Base-by-base conservation (phyloP, 768 basidiomycete species). In the Kwoniella newhampshirensis region DNA sequence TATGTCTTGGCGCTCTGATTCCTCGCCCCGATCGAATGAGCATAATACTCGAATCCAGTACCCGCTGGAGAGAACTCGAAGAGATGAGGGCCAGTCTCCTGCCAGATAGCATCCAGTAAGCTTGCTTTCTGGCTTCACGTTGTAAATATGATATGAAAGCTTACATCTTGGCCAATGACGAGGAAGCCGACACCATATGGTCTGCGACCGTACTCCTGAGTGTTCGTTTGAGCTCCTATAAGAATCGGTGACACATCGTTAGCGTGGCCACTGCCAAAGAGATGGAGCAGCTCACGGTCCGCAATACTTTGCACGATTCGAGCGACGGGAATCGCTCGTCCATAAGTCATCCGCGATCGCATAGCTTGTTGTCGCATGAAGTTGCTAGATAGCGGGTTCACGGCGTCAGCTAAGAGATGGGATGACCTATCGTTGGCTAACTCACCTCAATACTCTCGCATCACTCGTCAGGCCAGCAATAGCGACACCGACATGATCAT, bases 341-440 rank as follows among this genome's bases (percentile, higher is more conserved):
- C 94, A 81, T 92, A 96, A 46, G 89, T 79, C 94, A 99, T 97
- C 64, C 86, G 86, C 12, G 88, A 89, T 28, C 85, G 84, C 87
- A 98, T 91, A 46, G 96, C 94, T 79, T 98, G 91, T 77, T 98
- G 96, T 36, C 96, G 85, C 96, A 99, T 98, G 77, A 94, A 97
- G 80, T 99, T 98, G 76, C 94, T 97, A 68, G 43, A 13, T 6
- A 36, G 23, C 46, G 46, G 26, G 6, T 3, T 11, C 51, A 43
- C 13, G 13, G 23, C 13, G 17, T 40, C 7, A 56, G 40, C n/a
- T 30, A 4, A 5, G 32, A 12, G 6, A 27, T 17, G 0, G 20
- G 25, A 42, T 41, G 20, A 15, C 11, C 15, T 21, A 26, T n/a
- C n/a, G 32, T 32, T 32, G 13, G 32, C 32, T 32, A 32, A 77